phyloP scores from a whole-genome alignment of 2,329 filamentous ascomycete species.

The Neofusicoccum parvum region DNA sequence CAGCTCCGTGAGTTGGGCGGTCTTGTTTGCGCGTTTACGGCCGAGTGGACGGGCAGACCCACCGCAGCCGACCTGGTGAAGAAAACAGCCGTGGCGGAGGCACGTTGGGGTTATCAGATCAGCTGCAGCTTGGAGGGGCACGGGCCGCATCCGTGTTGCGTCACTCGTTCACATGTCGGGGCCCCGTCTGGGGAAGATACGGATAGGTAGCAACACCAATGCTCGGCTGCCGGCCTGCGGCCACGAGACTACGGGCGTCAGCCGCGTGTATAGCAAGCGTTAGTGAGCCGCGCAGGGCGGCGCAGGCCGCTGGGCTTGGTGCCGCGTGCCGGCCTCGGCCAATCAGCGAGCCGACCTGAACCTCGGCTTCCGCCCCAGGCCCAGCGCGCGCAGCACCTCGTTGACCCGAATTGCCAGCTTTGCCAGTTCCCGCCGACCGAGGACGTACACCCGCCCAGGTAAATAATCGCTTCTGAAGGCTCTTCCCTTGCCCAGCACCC shows the following conservation, averaged over 20 bases:
- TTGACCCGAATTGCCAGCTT: conserved; percentile 12
- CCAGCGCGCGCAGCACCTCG: conserved; percentile 4
- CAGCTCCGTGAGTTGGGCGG: background rate
- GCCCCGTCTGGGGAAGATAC: conserved; percentile 9
- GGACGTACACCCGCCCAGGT: conserved; percentile 7
- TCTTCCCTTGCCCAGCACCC: background rate
- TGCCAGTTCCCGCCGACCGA: conserved; percentile 22
- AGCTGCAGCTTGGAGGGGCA: background rate
- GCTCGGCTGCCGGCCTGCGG: background rate
- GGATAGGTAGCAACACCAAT: conserved; percentile 5
- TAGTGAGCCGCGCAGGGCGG: background rate
- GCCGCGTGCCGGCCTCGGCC: conserved; percentile 8
- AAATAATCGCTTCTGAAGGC: background rate
- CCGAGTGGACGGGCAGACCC: background rate
- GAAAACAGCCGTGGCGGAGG: background rate
- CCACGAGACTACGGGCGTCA: background rate
- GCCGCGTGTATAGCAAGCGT: background rate
- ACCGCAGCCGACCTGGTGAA: background rate
- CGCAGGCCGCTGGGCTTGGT: background rate
- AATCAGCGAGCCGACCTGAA: conserved; percentile 7
- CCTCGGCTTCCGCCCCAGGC: conserved; percentile 14
- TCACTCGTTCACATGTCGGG: conserved; percentile 17
- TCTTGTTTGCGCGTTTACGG: background rate
- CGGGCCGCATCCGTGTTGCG: conserved; percentile 11
- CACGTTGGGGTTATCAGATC: background rate